These are phyloP conservation scores for Podospora comata DNA, from an alignment of 495 filamentous ascomycete species.

Conservation along the genomic window DNA sequence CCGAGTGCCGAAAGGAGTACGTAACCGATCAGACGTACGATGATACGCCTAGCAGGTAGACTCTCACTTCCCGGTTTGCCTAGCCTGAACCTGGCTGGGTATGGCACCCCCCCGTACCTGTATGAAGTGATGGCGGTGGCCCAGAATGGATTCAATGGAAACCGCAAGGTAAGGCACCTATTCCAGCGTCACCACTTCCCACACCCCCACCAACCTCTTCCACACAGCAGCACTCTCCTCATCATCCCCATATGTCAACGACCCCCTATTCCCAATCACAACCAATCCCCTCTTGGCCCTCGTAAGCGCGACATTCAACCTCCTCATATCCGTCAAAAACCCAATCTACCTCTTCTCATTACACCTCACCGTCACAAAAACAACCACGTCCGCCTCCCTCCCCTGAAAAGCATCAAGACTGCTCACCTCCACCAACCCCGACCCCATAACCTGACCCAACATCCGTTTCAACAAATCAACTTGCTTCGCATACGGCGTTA, in stretches of 20 bases:
- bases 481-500: conserved; percentile 48
- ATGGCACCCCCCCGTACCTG: too few species aligned
- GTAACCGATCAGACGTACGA: too few species aligned
- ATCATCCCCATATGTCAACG: neutral
- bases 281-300: conserved; percentile 45
- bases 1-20: too few species aligned
- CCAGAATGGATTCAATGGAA: too few species aligned
- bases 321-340: conserved; percentile 49
- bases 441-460: conserved; percentile 16
- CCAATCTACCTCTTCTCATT: conserved; percentile 47
- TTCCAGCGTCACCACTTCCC: neutral
- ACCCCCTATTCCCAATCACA: conserved; percentile 38
- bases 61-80: too few species aligned
- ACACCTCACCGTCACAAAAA: conserved; percentile 49
- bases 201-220: neutral
- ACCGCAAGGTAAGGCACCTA: too few species aligned
- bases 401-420: conserved; percentile 55
- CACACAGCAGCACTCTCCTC: conserved; percentile 4
- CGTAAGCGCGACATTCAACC: conserved; percentile 52
- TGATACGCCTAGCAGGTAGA: too few species aligned
- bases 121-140: too few species aligned
- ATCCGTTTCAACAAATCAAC: conserved; percentile 35
- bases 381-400: conserved; percentile 50
- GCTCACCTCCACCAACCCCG: conserved; percentile 34
- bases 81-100: too few species aligned